A percentile compares a stretch with the other conserved stretches of the same genome.
phyloP scores from a whole-genome alignment of 441 rosid genomes.

The Euphorbia celastroides region DNA sequence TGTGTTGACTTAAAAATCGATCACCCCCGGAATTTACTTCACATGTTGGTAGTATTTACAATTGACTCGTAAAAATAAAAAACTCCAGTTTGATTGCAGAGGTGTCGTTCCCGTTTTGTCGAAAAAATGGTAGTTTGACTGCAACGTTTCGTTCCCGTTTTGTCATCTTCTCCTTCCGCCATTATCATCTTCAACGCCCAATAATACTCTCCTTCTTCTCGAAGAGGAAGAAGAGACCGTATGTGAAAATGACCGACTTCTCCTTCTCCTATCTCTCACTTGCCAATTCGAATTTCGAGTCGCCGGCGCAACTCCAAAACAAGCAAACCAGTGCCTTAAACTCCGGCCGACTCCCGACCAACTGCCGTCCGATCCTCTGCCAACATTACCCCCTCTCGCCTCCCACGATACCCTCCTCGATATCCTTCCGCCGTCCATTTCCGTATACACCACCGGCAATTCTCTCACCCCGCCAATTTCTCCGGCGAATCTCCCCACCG shows the following conservation, averaged over 20 bases:
- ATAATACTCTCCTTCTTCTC: constrained; percentile 12
- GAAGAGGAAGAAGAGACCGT: not conserved
- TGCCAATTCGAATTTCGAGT: constrained; percentile 26
- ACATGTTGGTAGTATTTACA: constrained; percentile 5
- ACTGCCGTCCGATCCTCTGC: constrained; percentile 16
- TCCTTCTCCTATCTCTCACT: constrained; percentile 17
- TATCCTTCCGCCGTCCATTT: constrained; percentile 74
- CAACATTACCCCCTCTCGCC: constrained; percentile 30
- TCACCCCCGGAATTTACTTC: no score
- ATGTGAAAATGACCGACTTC: constrained; percentile 26
- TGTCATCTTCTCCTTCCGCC: constrained; percentile 20
- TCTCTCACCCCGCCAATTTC: constrained; percentile 66
- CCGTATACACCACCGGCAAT: constrained; percentile 80
- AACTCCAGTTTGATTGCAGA: constrained; percentile 9
- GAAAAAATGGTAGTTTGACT: no score
- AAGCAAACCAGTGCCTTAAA: constrained; percentile 49
- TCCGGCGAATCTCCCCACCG: constrained; percentile 84
- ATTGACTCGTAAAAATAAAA: constrained; percentile 9
- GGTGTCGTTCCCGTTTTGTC: not conserved
- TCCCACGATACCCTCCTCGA: constrained; percentile 65
- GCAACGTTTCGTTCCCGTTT: not conserved
- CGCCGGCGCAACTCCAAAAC: constrained; percentile 42
- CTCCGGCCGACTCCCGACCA: constrained; percentile 43
- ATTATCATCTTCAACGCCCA: constrained; percentile 19
- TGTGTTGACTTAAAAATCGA: no score